Evolutionary conservation across 139 green algal genomes (phyloP).

Genomic region (Chlorella sorokiniana): DNA sequence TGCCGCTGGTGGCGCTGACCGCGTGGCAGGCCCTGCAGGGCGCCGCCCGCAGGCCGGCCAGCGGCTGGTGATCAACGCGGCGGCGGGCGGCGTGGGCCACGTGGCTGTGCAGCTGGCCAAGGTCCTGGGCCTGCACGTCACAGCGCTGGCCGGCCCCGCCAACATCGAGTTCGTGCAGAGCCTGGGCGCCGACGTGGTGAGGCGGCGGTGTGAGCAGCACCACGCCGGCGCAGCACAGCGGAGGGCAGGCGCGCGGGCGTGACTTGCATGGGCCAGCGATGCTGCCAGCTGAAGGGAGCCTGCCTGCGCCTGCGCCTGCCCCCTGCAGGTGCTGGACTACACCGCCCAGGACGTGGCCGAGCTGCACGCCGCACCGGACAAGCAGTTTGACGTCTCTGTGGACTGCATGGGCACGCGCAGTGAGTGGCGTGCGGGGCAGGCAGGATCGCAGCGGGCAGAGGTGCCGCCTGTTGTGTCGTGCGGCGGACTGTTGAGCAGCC

Average conservation of each 20-base stretch:
- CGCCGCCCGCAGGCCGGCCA: slow-evolving; percentile 16
- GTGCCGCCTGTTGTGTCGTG: too few relatives aligned
- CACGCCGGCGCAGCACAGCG: too few relatives aligned
- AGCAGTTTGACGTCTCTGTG: slow-evolving; percentile 17
- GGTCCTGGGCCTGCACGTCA: slow-evolving; percentile 24
- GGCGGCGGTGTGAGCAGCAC: neutral
- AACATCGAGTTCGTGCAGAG: slow-evolving; percentile 30
- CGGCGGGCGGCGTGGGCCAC: slow-evolving; percentile 53
- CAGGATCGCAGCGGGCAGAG: too few relatives aligned
- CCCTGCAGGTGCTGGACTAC: slow-evolving; percentile 18
- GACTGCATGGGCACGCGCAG: slow-evolving; percentile 40
- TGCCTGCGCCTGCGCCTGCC: neutral
- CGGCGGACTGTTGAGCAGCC: neutral
- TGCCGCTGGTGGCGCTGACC: slow-evolving; percentile 42
- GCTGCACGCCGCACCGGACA: slow-evolving; percentile 1
- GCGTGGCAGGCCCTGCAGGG: slow-evolving; percentile 34
- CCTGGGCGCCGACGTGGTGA: slow-evolving; percentile 29
- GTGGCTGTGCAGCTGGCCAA: slow-evolving; percentile 47
- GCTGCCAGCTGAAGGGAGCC: neutral
- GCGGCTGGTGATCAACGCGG: slow-evolving; percentile 52
- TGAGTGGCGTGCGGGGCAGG: slow-evolving; percentile 6
- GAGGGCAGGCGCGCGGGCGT: too few relatives aligned
- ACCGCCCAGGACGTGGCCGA: slow-evolving; percentile 26
- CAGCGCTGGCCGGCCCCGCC: slow-evolving; percentile 5
- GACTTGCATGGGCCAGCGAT: too few relatives aligned